Evolutionary conservation across 768 basidiomycete genomes (phyloP).

Genomic region (Tubosaeta brunneosetosa): DNA sequence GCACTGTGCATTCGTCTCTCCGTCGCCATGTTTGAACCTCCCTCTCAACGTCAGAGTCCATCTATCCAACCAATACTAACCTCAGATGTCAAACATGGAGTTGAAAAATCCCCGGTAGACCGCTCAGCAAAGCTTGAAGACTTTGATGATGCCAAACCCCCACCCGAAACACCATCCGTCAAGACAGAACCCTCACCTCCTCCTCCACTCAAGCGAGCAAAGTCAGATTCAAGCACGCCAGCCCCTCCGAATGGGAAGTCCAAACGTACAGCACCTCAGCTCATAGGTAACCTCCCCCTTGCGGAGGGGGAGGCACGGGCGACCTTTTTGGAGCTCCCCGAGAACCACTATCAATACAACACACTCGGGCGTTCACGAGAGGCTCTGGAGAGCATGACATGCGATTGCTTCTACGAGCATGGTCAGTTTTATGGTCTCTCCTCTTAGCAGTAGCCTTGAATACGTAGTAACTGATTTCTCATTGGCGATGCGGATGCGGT

Average conservation of each 20-base stretch:
- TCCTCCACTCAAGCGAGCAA: constrained; percentile 27
- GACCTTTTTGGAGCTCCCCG: constrained; percentile 67
- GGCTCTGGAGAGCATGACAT: constrained; percentile 88
- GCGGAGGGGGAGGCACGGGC: constrained; percentile 69
- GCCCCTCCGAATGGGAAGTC: constrained; percentile 31
- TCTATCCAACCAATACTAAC: constrained; percentile 11
- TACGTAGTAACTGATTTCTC: constrained; percentile 27
- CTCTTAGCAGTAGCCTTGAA: constrained; percentile 22
- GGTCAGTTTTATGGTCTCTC: constrained; percentile 51
- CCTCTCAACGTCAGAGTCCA: constrained; percentile 27
- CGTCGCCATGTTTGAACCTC: constrained; percentile 29
- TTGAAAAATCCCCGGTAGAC: constrained; percentile 6
- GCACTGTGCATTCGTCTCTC: constrained; percentile 14
- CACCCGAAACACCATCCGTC: constrained; percentile 27
- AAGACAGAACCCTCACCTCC: constrained; percentile 30
- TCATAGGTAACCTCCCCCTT: constrained; percentile 76
- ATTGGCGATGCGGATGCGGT: constrained; percentile 9
- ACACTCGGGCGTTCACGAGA: constrained; percentile 85
- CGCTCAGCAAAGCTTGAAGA: constrained; percentile 16
- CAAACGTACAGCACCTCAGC: constrained; percentile 48
- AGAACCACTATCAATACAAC: constrained; percentile 85
- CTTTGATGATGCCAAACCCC: constrained; percentile 22
- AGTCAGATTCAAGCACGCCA: constrained; percentile 34
- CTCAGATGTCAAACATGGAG: constrained; percentile 12
- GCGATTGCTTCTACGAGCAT: constrained; percentile 83